Evolutionary conservation across 768 basidiomycete genomes (phyloP).

Genomic region (Auricularia heimuer): DNA sequence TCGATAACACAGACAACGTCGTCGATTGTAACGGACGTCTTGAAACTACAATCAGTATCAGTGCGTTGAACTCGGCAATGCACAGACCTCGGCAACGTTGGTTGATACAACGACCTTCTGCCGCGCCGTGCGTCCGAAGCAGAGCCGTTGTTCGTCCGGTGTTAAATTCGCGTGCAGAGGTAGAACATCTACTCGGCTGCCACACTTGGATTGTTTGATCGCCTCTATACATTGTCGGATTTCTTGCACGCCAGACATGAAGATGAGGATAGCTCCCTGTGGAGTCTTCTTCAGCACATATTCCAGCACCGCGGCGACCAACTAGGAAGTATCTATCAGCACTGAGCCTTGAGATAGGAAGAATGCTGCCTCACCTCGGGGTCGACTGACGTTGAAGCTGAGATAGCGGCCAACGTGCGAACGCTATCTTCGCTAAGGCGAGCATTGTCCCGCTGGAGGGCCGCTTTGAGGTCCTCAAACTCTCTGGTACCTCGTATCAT

Average conservation of each 20-base stretch:
- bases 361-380: conserved; percentile 41
- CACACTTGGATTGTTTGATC: conserved; percentile 29
- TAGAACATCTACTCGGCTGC: conserved; percentile 42
- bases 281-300: conserved; percentile 47
- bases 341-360: not conserved
- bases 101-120: conserved; percentile 87
- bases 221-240: conserved; percentile 68
- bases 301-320: conserved; percentile 56
- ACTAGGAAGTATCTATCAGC: conserved; percentile 23
- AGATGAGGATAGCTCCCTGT: conserved; percentile 69
- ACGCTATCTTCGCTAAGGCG: conserved; percentile 41
- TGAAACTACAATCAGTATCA: conserved; percentile 19
- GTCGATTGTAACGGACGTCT: conserved; percentile 84
- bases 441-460: conserved; percentile 36
- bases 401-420: conserved; percentile 49
- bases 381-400: conserved; percentile 57
- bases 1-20: conserved; percentile 83
- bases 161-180: conserved; percentile 88
- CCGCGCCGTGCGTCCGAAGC: conserved; percentile 51
- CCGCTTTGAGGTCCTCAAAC: conserved; percentile 37
- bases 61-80: not conserved
- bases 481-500: conserved; percentile 26
- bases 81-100: conserved; percentile 76
- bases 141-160: conserved; percentile 68
- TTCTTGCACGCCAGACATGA: conserved; percentile 85